A percentile compares a stretch with the other conserved stretches of the same genome.
Evolutionary conservation across 306 rosid genomes (phyloP).

Genomic region (Castanopsis chinensis): DNA sequence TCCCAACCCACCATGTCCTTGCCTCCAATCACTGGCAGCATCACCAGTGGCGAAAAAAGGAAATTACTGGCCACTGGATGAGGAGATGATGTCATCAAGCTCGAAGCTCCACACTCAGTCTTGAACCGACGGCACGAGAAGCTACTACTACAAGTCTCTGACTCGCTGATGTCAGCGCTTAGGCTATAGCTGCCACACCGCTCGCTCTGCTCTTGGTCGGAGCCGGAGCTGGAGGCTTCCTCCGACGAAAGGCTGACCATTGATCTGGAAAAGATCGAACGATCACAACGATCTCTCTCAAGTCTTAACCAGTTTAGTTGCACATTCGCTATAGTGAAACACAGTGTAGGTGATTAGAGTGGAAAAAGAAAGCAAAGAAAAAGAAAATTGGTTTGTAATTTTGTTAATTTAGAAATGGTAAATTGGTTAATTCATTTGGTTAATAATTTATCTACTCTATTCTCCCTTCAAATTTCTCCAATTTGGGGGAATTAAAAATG

Average conservation of each 20-base stretch:
- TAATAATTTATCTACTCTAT: too few relatives aligned
- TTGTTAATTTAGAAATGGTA: too few relatives aligned
- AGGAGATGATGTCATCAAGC: constrained; percentile 66
- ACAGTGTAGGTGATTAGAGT: neutral
- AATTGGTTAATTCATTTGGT: too few relatives aligned
- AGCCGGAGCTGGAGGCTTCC: constrained; percentile 34
- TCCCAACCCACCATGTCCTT: constrained; percentile 70
- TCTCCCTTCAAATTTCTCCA: too few relatives aligned
- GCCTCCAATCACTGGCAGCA: constrained; percentile 68
- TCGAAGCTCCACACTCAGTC: constrained; percentile 75
- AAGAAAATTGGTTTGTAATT: too few relatives aligned
- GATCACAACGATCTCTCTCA: constrained; percentile 22
- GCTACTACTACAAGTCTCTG: constrained; percentile 81
- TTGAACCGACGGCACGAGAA: constrained; percentile 68
- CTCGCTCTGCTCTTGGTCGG: constrained; percentile 67
- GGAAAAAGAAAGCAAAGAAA: too few relatives aligned
- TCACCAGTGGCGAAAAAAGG: constrained; percentile 45
- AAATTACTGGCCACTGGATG: constrained; percentile 38
- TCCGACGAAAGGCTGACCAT: constrained; percentile 79
- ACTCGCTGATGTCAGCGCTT: constrained; percentile 88
- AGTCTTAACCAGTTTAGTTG: too few relatives aligned
- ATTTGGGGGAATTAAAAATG: too few relatives aligned
- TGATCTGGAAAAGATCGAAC: neutral
- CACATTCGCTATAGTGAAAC: too few relatives aligned
- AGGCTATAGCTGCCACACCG: constrained; percentile 82